Evolutionary conservation across 805 yeast genomes (phyloP), one percentile per base, ranked within the genome.

Genomic region (Pichia gijzeniarum): DNA sequence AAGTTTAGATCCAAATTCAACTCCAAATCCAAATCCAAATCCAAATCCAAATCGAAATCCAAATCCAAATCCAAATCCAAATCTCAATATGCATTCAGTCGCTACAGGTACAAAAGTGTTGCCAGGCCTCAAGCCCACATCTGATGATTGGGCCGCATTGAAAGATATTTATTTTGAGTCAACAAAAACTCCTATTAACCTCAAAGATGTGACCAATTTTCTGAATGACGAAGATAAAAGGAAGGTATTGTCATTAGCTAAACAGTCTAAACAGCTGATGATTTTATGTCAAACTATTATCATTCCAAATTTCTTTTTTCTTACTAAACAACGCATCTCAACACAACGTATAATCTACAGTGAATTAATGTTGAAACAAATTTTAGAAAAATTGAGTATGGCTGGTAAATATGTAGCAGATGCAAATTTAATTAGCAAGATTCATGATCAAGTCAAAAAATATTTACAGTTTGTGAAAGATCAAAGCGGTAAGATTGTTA

Each of bases 271-370:
- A 28, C 83, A 78, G 55, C 72, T 83, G 51, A 79, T 76, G 61
- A 72, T 79, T 32, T 74, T 82, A 50, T 82, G 84, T 16, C 95
- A 87, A 58, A 82, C 82, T 49, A 55, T 63, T 28, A 70, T 88
- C 36, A 78, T 86, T 35, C 88, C 95, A 32, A 80, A 85, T 57
- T 86, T 85, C 56, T 88, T 77, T 58, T 74, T 83, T 48, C 70
- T 86, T 49, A 84, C 95, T 1, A 79, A 82, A 54, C 85, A 84
- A 60, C 74, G 72, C 40, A 85, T 80, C 41, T 90, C 86, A 9
- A 83, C 95, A 1, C 80, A 78, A 56, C 76, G 85, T 53, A 74
- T 89, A 48, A 72, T 89, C 48, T 90, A 85, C 59, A 77, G 85
- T 72, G 81, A 87, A 63, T 74, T 79, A 49, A 82, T 87, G 82